Base-by-base conservation (phyloP, 2,329 filamentous ascomycete species). In the Phyllosticta citribraziliensis region DNA sequence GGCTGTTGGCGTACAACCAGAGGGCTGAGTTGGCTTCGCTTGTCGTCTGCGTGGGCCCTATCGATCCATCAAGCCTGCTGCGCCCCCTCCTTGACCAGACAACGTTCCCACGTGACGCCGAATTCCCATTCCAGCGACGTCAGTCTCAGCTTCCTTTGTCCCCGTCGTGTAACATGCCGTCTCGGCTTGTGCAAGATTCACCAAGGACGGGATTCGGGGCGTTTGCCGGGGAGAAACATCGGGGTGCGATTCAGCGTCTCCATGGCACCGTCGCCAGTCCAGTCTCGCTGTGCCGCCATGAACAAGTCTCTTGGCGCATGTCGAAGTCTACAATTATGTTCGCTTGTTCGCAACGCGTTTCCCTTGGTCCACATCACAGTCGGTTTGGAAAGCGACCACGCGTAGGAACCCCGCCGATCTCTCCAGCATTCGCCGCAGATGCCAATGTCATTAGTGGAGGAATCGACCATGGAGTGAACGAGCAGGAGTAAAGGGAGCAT, bases 401-500 rank as follows among this genome's bases (percentile, higher is more conserved):
- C 72, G 64, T 78, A 76, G 24, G 72, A 67, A 1, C 62, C 58
- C 35, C 76, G 71, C 55, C 70, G 66, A 17, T 72, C 63, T 20
- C 66, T 65, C 78, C 78, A 80, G 65, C 78, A 80, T 1, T 77
- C 74, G 0, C 67, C 68, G 63, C 78, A 80, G 11, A 80, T 73
- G 4, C 77, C 77, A 24, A 76, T 67, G 57, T 77, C 73, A 52
- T 53, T 55, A 14, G 27, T 50, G 2, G 56, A 53, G 17, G 52
- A 24, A 20, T 52, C 57, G 5, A 79, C 63, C 22, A 70, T 70
- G 25, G 73, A 72, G 62, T 84, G 79, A 30, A 91, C 74, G 58
- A 85, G 82, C 60, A 88, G 85, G 17, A 91, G 72, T 3, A 88
- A 79, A 8, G 87, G 86, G 50, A 88, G 74, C 3, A 91, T 72